Evolutionary conservation across 78 protist species (phyloP), one percentile per base, ranked within the genome.

Genomic region (Dictyostelium capitatum): DNA sequence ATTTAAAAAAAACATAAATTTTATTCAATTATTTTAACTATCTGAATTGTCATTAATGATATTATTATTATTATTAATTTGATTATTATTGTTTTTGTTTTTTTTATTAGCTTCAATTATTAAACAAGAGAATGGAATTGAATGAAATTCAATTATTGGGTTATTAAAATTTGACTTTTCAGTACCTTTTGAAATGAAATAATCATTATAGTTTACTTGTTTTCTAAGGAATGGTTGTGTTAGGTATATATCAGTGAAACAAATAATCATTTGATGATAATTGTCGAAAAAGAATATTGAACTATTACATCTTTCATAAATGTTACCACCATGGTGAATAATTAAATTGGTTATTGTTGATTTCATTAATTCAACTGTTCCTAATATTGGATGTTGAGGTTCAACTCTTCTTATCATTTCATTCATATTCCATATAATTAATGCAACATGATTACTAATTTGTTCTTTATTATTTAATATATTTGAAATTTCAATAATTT

Each of bases 61-160:
- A 56, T 56, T 25, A 56, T 56, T 56, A 8, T 56, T 25, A 56
- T 6, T 20, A 6, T 56, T 25, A 20, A 6, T 56, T 19, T 56
- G 15, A 56, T 56, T 20, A 56, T 20, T 14, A 20, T 56, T 56
- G 6, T 56, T 56, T 2, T 54, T 17, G 0, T 54, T 54, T 15
- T 54, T 20, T 15, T 17, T 4, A 54, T 17, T 54, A 11, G 11
- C 72, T 23, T 62, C 25, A 62, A 62, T 25, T 25, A 25, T 23
- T 62, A 62, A 62, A 62, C 72, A 62, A 62, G 72, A 62, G 72
- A 62, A 62, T 62, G 72, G 72, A 12, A 62, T 62, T 28, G 72
- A 43, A 62, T 62, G 72, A 28, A 25, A 62, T 11, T 62, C 72
- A 62, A 62, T 7, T 28, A 62, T 25, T 10, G 72, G 72, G n/a